Percentiles rank a stretch among this genome's conserved stretches.
These are phyloP conservation scores for Leccinellum luteum DNA, from an alignment of 768 basidiomycete species.

Conservation along the genomic window DNA sequence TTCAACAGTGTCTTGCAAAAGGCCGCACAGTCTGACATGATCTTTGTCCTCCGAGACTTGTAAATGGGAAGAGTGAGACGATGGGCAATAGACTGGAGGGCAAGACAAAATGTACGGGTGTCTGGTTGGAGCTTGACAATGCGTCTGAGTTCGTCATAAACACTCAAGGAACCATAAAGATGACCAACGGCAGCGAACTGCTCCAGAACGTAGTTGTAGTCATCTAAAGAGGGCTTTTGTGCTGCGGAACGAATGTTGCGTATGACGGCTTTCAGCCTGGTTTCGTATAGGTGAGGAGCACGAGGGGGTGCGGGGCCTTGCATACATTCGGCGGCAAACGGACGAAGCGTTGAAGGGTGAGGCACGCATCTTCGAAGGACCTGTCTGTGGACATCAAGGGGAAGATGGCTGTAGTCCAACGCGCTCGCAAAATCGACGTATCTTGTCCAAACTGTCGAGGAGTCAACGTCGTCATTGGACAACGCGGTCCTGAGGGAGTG, in stretches of 20 bases:
- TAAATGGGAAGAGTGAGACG: conserved; percentile 60
- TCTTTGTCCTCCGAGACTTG: conserved; percentile 31
- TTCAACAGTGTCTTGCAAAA: conserved; percentile 50
- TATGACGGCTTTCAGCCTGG: conserved; percentile 64
- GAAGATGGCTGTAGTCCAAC: conserved; percentile 48
- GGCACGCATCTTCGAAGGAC: conserved; percentile 69
- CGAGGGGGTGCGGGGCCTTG: conserved; percentile 35
- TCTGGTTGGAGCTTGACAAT: conserved; percentile 44
- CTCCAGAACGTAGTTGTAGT: conserved; percentile 72
- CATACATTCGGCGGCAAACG: conserved; percentile 41
- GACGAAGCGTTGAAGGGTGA: conserved; percentile 43
- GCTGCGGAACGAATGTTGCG: conserved; percentile 59
- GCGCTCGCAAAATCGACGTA: conserved; percentile 58
- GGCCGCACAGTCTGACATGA: conserved; percentile 43
- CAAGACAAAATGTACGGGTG: conserved; percentile 57
- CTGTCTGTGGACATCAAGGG: conserved; percentile 63
- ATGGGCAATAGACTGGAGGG: conserved; percentile 68
- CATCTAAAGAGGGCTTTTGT: conserved; percentile 48
- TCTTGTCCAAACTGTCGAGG: conserved; percentile 58
- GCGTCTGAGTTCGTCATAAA: conserved; percentile 57
- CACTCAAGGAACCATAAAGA: conserved; percentile 52
- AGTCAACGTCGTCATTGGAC: conserved; percentile 32
- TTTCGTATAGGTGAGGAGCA: conserved; percentile 56
- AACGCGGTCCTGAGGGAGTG: conserved; percentile 29
- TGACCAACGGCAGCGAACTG: conserved; percentile 80